Percentiles rank a stretch among this genome's conserved stretches.
Conservation (phyloP, 2,329 filamentous ascomycete genomes). For the Scedosporium apiospermum region DNA sequence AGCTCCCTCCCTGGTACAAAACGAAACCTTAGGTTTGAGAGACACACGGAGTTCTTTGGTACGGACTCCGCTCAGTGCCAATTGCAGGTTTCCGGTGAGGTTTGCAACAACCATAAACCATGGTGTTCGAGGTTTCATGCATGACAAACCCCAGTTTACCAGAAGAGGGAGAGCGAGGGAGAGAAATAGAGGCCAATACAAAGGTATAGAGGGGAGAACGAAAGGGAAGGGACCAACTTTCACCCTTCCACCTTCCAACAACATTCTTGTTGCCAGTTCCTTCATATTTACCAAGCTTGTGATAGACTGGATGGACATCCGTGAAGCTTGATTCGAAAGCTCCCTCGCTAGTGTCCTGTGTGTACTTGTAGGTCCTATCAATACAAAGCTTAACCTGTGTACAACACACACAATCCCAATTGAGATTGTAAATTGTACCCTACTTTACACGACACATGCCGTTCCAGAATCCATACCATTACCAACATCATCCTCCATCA, state of each 20-base stretch:
- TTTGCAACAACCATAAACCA: background rate
- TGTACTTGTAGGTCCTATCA: too few species aligned
- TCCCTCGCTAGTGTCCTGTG: background rate
- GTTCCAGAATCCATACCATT: background rate
- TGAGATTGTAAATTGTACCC: background rate
- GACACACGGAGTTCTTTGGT: background rate
- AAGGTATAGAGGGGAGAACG: background rate
- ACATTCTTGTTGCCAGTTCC: background rate
- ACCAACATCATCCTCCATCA: background rate
- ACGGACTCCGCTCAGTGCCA: background rate
- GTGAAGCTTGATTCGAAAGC: background rate
- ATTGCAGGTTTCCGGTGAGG: constrained; percentile 2
- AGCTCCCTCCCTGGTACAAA: background rate
- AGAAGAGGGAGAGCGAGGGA: background rate
- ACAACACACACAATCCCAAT: background rate
- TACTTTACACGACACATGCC: background rate
- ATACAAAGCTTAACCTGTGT: too few species aligned
- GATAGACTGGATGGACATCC: background rate
- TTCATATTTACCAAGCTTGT: background rate
- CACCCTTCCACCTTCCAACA: background rate
- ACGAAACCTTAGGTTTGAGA: background rate
- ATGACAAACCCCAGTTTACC: constrained; percentile 1
- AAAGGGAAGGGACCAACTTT: background rate
- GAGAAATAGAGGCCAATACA: background rate
- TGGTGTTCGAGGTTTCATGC: constrained; percentile 6